These are phyloP conservation scores for Sextonia rubra DNA, from an alignment of 164 flowering plant species.

Conservation along the genomic window DNA sequence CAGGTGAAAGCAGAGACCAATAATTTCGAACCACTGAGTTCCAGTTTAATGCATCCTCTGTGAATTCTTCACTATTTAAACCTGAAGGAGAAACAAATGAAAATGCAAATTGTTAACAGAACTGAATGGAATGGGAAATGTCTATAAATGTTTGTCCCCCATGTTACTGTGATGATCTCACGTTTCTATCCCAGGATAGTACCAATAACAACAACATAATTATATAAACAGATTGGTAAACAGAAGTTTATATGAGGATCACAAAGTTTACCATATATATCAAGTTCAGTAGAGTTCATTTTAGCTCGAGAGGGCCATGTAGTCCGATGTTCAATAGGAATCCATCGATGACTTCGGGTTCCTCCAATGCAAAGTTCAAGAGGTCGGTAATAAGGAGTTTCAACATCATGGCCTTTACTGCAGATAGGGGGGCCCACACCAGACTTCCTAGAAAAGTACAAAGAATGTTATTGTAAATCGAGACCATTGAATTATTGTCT, in stretches of 20 bases:
- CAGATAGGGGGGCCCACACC: conserved; percentile 67
- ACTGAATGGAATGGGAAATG: not conserved
- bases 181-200: not conserved
- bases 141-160: not conserved
- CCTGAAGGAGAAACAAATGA: conserved; percentile 34
- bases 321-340: conserved; percentile 60
- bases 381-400: conserved; percentile 80
- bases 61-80: conserved; percentile 57
- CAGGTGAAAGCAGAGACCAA: conserved; percentile 96
- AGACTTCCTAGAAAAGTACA: conserved; percentile 53
- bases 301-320: conserved; percentile 81
- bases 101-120: not conserved
- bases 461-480: conserved; percentile 9
- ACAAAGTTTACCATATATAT: conserved; percentile 47
- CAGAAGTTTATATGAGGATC: not conserved
- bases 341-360: conserved; percentile 79
- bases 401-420: conserved; percentile 67
- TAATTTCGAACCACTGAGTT: conserved; percentile 54
- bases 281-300: conserved; percentile 59
- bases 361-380: conserved; percentile 81
- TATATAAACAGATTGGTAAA: not conserved
- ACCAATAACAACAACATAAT: not conserved
- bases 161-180: not conserved
- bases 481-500: not conserved
- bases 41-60: conserved; percentile 62